Conservation (phyloP, 2,329 filamentous ascomycete species). For the Phaeomoniella chlamydospora region DNA sequence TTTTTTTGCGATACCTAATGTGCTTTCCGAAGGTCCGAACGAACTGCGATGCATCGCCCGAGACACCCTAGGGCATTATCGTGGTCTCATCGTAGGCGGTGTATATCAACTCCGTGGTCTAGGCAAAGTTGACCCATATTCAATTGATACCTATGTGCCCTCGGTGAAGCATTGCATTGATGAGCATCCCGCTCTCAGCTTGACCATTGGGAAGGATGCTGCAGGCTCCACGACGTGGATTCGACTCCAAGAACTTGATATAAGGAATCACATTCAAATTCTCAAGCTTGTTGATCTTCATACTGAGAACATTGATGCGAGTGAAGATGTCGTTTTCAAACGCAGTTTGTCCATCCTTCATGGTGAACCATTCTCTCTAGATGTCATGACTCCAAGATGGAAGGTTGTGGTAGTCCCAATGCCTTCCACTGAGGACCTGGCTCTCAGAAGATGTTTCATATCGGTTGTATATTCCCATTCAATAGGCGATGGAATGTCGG, state of each 20-base stretch:
- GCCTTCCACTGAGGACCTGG: background rate
- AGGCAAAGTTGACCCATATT: constrained; percentile 6
- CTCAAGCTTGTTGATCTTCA: constrained; percentile 6
- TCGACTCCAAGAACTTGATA: constrained; percentile 16
- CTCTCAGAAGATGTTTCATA: constrained; percentile 15
- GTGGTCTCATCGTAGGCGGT: constrained; percentile 22
- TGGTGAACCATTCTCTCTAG: constrained; percentile 13
- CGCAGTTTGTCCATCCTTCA: constrained; percentile 1
- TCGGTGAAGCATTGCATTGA: constrained; percentile 23
- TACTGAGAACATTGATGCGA: constrained; percentile 13
- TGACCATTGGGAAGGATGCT: constrained; percentile 21
- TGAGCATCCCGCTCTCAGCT: constrained; percentile 18
- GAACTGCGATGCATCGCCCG: constrained; percentile 26
- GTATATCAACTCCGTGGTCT: constrained; percentile 15
- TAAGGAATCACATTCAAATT: constrained; percentile 24
- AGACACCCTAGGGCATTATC: constrained; percentile 25
- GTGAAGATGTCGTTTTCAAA: constrained; percentile 1
- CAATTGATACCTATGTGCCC: constrained; percentile 13
- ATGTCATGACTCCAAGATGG: constrained; percentile 24
- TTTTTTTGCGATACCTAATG: too few relatives aligned
- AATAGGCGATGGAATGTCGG: constrained; percentile 28
- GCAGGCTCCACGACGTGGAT: constrained; percentile 18
- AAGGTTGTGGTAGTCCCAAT: constrained; percentile 23
- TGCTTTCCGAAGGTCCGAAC: constrained; percentile 18
- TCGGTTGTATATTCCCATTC: constrained; percentile 29